A percentile compares a stretch with the other conserved stretches of the same genome.
These are phyloP conservation scores for Lactifluus volemus DNA, from an alignment of 768 basidiomycete species.

Conservation along the genomic window DNA sequence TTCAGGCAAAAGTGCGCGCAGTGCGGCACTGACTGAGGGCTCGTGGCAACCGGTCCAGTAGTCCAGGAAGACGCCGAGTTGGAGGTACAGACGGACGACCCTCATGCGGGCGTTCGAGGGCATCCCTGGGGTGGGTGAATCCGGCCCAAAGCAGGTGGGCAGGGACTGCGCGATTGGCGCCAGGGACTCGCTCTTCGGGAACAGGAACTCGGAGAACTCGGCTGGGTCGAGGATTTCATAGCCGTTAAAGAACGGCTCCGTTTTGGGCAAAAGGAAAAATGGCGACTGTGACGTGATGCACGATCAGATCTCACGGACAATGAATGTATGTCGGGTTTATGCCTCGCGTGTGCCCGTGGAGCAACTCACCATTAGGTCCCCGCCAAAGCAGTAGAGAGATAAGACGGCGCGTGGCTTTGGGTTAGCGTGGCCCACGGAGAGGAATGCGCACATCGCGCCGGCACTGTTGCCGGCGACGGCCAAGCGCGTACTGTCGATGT, in stretches of 20 bases:
- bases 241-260: constrained; percentile 42
- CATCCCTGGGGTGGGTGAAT: constrained; percentile 43
- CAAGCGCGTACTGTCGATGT: constrained; percentile 37
- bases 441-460: constrained; percentile 55
- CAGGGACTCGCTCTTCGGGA: constrained; percentile 31
- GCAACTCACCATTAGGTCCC: constrained; percentile 39
- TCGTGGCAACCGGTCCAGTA: constrained; percentile 41
- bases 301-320: background rate
- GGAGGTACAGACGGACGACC: constrained; percentile 47
- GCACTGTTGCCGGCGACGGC: constrained; percentile 51
- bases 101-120: constrained; percentile 58
- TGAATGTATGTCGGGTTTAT: background rate
- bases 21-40: constrained; percentile 38
- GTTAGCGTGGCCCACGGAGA: constrained; percentile 44
- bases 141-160: constrained; percentile 37
- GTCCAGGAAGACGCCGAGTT: constrained; percentile 49
- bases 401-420: constrained; percentile 49
- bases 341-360: background rate
- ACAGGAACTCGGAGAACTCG: constrained; percentile 38
- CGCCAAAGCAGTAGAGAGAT: constrained; percentile 58
- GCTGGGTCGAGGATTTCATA: constrained; percentile 45
- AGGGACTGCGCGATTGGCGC: constrained; percentile 34
- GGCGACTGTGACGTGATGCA: constrained; percentile 31
- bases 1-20: constrained; percentile 26
- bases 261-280: constrained; percentile 43